A percentile compares a stretch with the other conserved stretches of the same genome.
phyloP scores from a whole-genome alignment of 2,329 filamentous ascomycete species.

The Elsinoe australis region DNA sequence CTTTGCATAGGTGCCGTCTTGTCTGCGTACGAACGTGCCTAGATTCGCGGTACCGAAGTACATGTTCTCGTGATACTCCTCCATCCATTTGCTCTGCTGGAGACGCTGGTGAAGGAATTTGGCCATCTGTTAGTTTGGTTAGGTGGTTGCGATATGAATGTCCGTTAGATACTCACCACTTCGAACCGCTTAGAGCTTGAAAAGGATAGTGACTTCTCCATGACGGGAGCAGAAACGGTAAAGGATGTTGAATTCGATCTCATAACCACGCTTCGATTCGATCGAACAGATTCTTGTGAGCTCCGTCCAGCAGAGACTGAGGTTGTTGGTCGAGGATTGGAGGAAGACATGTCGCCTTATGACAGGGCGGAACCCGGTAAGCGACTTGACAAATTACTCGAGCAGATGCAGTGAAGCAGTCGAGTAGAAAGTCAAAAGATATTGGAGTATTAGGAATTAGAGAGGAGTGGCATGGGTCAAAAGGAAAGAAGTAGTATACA shows the following conservation, averaged over 20 bases:
- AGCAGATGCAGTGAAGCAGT: constrained; percentile 15
- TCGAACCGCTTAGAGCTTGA: constrained; percentile 17
- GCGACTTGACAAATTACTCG: constrained; percentile 13
- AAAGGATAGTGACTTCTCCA: constrained; percentile 11
- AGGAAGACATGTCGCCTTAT: constrained; percentile 14
- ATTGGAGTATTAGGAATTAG: not conserved
- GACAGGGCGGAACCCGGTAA: constrained; percentile 14
- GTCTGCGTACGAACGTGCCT: constrained; percentile 13
- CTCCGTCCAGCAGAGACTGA: constrained; percentile 8
- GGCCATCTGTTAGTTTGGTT: constrained; percentile 6
- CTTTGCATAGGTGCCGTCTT: constrained; percentile 13
- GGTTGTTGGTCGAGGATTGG: not conserved
- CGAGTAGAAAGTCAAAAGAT: constrained; percentile 9
- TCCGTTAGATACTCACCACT: constrained; percentile 15
- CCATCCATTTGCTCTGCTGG: constrained; percentile 13
- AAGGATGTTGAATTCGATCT: constrained; percentile 12
- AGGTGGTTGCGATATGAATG: not conserved
- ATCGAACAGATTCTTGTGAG: constrained; percentile 14
- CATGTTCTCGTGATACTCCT: constrained; percentile 18
- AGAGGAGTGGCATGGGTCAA: constrained; percentile 1
- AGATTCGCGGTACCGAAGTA: constrained; percentile 17
- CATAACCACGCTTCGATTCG: not conserved
- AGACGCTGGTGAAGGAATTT: constrained; percentile 16
- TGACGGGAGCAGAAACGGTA: constrained; percentile 12
- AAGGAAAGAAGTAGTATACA: not conserved